Evolutionary conservation across 441 rosid genomes (phyloP), one percentile per base, ranked within the genome.

Genomic region (Adansonia madagascariensis): DNA sequence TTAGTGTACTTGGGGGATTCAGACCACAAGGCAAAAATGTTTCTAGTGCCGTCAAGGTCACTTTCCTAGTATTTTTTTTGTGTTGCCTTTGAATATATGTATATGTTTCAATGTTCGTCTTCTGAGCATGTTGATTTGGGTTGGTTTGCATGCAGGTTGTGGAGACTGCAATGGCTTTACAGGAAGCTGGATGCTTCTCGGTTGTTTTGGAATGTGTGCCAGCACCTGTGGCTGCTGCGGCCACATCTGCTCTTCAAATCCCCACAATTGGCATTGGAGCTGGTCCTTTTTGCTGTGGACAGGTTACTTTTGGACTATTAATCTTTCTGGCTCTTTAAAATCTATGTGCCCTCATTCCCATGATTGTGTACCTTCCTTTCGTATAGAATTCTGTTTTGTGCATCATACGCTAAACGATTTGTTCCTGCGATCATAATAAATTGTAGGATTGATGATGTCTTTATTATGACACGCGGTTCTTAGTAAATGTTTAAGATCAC

Each of bases 241-340:
- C 91, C 10, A 92, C 98, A 8, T 85, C 94, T 73, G 94, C 93
- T 44, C 95, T 95, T 67, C 82, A 20, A 71, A 92, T 95, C 64
- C 98, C 99, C 43, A 92, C 99, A 73, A 89, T 92, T 57, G 98
- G 99, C 73, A 91, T 93, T 72, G 97, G 98, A 70, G 98, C 98
- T 49, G 97, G 99, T 50, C 96, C 94, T 61, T 91, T 89, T 73
- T 95, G 98, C 86, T 88, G 97, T 75, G 99, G 99, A 71, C 97
- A 92, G 93, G 99, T 93, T 80, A 71, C 9, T 77, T 66, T 72
- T 31, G 14, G 20, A 18, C 43, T 53, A 41, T 56, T 55, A 2
- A n/a, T 31, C 22, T 59, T 71, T 57, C 62, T 27, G 31, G 20
- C 59, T 49, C 73, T 49, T 49, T 49, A n/a, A 14, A 71, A 71